These are phyloP conservation scores for Cucurbita pepo DNA, from an alignment of 306 rosid species.

Conservation along the genomic window DNA sequence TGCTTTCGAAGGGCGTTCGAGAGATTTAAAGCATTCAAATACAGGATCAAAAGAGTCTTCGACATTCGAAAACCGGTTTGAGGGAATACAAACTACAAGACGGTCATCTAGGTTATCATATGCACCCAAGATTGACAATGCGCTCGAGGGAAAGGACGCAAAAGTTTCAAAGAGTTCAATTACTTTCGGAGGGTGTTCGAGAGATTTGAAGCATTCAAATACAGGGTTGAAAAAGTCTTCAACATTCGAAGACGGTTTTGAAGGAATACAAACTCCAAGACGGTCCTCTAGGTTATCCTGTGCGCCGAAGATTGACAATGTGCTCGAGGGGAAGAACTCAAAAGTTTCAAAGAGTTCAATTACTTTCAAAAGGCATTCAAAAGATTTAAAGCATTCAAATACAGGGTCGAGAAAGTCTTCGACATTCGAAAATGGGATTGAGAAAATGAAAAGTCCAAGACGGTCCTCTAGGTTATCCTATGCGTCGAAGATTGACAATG, in stretches of 20 bases:
- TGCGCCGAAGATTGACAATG: background rate
- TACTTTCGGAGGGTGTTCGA: background rate
- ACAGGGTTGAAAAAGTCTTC: slow-evolving; percentile 15
- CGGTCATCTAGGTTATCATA: slow-evolving; percentile 29
- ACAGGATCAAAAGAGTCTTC: slow-evolving; percentile 15
- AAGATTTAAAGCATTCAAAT: background rate
- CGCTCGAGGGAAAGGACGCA: background rate
- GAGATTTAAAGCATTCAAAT: background rate
- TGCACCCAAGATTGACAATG: background rate
- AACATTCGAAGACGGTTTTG: slow-evolving; percentile 12
- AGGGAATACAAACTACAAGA: slow-evolving; percentile 10
- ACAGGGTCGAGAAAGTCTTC: slow-evolving; percentile 15
- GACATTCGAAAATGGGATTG: slow-evolving; percentile 12
- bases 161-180: slow-evolving; percentile 9
- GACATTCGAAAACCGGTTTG: slow-evolving; percentile 12
- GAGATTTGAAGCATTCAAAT: background rate
- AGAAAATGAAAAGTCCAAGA: slow-evolving; percentile 11
- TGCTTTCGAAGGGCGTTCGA: background rate
- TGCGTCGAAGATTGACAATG: background rate
- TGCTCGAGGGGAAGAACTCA: background rate
- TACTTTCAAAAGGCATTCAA: background rate
- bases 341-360: slow-evolving; percentile 9
- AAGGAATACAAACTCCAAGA: slow-evolving; percentile 12
- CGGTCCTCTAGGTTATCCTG: slow-evolving; percentile 30
- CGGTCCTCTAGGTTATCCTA: slow-evolving; percentile 30